A percentile compares a stretch with the other conserved stretches of the same genome.
Conservation (phyloP, 2,329 filamentous ascomycete genomes). For the Gaeumannomyces sp. region DNA sequence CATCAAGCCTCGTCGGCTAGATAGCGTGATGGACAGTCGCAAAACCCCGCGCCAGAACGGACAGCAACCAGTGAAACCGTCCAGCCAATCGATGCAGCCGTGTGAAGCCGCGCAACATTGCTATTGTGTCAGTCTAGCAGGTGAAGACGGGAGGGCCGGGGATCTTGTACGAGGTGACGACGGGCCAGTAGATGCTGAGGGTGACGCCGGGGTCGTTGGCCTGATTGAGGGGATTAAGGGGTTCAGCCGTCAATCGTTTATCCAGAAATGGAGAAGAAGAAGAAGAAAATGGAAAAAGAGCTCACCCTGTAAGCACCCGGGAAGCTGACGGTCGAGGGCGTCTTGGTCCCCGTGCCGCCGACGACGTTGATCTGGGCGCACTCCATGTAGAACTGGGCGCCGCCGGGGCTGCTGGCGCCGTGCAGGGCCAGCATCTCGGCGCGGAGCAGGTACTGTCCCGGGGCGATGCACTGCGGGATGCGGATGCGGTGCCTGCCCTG, state of each 20-base stretch:
- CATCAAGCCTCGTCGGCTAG: too few species aligned
- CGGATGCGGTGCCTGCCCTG: conserved; percentile 42
- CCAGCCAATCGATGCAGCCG: too few species aligned
- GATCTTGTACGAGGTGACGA: conserved; percentile 7
- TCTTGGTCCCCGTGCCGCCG: conserved; percentile 28
- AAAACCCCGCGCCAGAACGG: too few species aligned
- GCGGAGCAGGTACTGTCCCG: conserved; percentile 49
- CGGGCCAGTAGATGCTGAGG: conserved; percentile 36
- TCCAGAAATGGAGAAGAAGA: neutral
- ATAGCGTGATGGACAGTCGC: too few species aligned
- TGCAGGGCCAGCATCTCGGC: conserved; percentile 49
- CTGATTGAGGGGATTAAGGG: neutral
- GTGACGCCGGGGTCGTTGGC: conserved; percentile 37
- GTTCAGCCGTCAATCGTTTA: neutral
- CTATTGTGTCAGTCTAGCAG: neutral
- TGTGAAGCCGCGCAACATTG: too few species aligned
- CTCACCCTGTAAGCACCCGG: conserved; percentile 35
- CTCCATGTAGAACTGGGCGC: conserved; percentile 37
- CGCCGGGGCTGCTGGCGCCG: conserved; percentile 32
- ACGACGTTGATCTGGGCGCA: conserved; percentile 36
- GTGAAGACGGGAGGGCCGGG: conserved; percentile 8
- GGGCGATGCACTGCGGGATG: conserved; percentile 43
- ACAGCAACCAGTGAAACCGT: too few species aligned
- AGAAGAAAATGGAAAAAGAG: too few species aligned
- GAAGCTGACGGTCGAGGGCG: conserved; percentile 36